These are phyloP conservation scores for Mucor velutinosus DNA, from an alignment of 371 early-diverging fungal species.

Conservation along the genomic window DNA sequence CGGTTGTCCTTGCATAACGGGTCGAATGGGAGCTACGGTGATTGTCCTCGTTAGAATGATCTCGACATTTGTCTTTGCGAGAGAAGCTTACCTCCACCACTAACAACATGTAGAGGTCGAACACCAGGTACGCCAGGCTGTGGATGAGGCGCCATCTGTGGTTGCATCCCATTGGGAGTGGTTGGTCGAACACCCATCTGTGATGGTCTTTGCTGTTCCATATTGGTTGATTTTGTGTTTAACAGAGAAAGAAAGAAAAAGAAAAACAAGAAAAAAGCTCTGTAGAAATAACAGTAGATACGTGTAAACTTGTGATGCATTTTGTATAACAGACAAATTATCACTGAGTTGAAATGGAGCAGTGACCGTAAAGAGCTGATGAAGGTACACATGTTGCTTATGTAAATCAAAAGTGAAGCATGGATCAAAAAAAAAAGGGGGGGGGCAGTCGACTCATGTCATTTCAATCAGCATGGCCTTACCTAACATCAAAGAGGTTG, in stretches of 20 bases:
- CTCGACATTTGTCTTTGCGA: neutral
- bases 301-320: conserved; percentile 1
- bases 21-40: conserved; percentile 13
- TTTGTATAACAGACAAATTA: neutral
- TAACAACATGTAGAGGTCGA: conserved; percentile 7
- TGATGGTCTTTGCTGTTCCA: conserved; percentile 14
- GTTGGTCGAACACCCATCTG: neutral
- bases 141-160: neutral
- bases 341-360: neutral
- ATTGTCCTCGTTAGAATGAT: neutral
- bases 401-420: no score
- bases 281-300: neutral
- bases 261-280: neutral
- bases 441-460: no score
- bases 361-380: neutral
- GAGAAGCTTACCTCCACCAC: neutral
- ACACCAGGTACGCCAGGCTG: neutral
- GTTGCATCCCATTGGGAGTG: neutral
- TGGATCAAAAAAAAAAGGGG: no score
- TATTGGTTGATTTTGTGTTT: conserved; percentile 1
- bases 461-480: no score
- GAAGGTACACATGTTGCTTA: no score
- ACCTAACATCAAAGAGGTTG: no score
- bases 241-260: neutral
- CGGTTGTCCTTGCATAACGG: conserved; percentile 13